phyloP scores from a whole-genome alignment of 352 stramenopile species.

The Phytophthora tentaculata region DNA sequence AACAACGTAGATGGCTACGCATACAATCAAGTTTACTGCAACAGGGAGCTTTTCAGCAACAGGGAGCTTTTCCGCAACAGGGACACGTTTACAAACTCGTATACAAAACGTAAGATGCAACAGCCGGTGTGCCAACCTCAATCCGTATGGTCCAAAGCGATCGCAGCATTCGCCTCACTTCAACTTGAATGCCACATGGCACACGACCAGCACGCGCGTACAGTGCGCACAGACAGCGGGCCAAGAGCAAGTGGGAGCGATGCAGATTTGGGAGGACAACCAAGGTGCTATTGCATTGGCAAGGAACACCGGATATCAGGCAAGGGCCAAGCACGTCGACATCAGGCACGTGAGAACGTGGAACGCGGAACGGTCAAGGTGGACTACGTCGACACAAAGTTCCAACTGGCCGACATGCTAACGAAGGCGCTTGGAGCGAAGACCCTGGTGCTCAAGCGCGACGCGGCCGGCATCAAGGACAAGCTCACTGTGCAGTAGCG shows the following conservation, averaged over 20 bases:
- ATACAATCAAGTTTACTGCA: too few relatives aligned
- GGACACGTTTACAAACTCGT: too few relatives aligned
- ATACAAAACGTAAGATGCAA: too few relatives aligned
- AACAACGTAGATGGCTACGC: too few relatives aligned
- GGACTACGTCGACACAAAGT: background rate
- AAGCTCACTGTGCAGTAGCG: background rate
- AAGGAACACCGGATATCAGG: conserved; percentile 1
- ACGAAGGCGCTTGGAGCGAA: background rate
- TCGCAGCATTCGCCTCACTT: too few relatives aligned
- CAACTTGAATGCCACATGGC: too few relatives aligned
- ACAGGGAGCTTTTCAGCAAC: too few relatives aligned
- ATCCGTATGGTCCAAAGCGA: too few relatives aligned
- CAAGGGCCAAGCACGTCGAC: background rate
- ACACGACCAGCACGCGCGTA: too few relatives aligned
- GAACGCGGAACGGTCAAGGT: background rate
- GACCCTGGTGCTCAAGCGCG: background rate
- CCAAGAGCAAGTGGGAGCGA: conserved; percentile 2
- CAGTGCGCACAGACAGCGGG: too few relatives aligned
- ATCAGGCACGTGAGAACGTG: background rate
- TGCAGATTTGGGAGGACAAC: background rate
- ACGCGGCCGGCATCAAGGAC: background rate
- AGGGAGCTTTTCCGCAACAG: too few relatives aligned
- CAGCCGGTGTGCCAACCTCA: too few relatives aligned
- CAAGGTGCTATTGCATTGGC: background rate
- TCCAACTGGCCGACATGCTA: background rate